phyloP scores from a whole-genome alignment of 1,139 yeast species.

The Groenewaldozyma sp. region DNA sequence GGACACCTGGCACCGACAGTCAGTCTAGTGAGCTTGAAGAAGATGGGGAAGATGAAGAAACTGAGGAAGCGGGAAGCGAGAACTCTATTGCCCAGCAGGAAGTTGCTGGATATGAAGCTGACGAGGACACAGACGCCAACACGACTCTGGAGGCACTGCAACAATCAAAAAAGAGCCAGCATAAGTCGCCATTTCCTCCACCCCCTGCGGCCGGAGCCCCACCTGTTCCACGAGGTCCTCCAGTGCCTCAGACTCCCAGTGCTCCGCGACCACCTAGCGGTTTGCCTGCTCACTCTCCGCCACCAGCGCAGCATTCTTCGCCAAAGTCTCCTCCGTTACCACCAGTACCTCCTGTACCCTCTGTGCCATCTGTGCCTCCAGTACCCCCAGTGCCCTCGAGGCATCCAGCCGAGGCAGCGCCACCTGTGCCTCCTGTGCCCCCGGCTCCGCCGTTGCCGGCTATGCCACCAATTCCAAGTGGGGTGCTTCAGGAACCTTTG shows the following conservation, averaged over 20 bases:
- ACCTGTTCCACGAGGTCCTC: slow-evolving; percentile 8
- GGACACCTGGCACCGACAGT: neutral
- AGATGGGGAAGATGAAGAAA: slow-evolving; percentile 4
- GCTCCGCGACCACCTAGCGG: slow-evolving; percentile 4
- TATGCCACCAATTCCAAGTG: slow-evolving; percentile 13
- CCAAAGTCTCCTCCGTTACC: slow-evolving; percentile 16
- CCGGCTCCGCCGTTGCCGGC: slow-evolving; percentile 16
- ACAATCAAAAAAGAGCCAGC: slow-evolving; percentile 1
- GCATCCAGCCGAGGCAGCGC: neutral
- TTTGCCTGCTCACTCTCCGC: slow-evolving; percentile 5
- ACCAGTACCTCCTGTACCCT: slow-evolving; percentile 13
- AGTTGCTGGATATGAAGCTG: slow-evolving; percentile 44
- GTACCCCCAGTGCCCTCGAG: slow-evolving; percentile 13
- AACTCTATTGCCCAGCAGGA: slow-evolving; percentile 20
- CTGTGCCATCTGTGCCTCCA: slow-evolving; percentile 15
- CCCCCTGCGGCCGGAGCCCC: slow-evolving; percentile 11
- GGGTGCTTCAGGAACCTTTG: neutral
- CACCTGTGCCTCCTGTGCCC: slow-evolving; percentile 7
- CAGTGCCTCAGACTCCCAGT: slow-evolving; percentile 4
- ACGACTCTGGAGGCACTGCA: too few relatives aligned
- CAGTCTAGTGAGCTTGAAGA: slow-evolving; percentile 1
- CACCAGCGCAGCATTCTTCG: slow-evolving; percentile 12
- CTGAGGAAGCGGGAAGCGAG: slow-evolving; percentile 2
- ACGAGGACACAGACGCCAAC: slow-evolving; percentile 36
- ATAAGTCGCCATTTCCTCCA: slow-evolving; percentile 19